Base-by-base conservation (phyloP, 805 yeast genomes). In the Pichia gijzeniarum region DNA sequence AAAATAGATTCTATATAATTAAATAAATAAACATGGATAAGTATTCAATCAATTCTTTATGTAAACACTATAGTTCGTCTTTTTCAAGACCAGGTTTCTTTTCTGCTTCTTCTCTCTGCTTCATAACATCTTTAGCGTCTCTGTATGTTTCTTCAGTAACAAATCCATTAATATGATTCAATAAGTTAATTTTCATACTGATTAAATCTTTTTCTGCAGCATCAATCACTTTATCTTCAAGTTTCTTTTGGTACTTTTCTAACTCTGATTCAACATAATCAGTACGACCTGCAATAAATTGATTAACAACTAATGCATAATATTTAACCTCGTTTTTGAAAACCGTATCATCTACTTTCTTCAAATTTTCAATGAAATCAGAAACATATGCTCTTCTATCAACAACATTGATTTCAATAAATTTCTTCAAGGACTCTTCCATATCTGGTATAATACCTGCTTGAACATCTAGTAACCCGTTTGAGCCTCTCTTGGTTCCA, bases 161-260 rank as follows among this genome's bases (percentile, higher is more conserved):
- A 18, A 45, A 48, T n/a, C 42, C 36, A 17, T 53, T 49, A 38
- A 47, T 35, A 30, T 43, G 48, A 12, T 50, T 44, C 40, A 69
- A 64, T 32, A 61, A 56, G 54, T 82, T 82, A 43, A 70, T 52
- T 56, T 82, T 70, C 56, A 69, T 69, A 49, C 64, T 63, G 57
- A 80, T 67, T 47, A 72, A 69, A 54, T 82, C 89, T 17, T 64
- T 60, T 34, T 75, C 70, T n/a, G 57, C 63, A 10, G 60, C 57
- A 33, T 62, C 62, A 43, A 79, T 53, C 38, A 63, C 59, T 14
- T 65, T 66, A 16, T 65, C 64, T 28, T 53, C 47, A 33, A 80
- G 48, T 22, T 80, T 62, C 21, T 62, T 63, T 9, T 59, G 53
- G 41, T 82, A 66, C 48, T 88, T 69, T 3, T 53, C 51, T 17